Evolutionary conservation across 164 flowering plant species (phyloP).

Genomic region (Nymphaea thermarum): DNA sequence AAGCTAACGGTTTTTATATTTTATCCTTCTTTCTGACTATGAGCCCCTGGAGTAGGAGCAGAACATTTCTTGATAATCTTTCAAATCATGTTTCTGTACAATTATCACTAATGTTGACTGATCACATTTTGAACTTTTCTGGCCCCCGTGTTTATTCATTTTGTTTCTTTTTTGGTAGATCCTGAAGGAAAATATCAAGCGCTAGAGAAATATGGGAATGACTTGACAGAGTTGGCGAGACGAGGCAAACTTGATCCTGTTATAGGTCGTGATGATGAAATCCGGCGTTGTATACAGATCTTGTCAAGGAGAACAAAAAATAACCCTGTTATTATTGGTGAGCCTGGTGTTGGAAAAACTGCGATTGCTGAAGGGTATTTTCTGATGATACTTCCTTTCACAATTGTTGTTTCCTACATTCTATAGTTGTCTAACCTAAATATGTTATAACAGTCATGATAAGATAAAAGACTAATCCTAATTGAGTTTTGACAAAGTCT

Average conservation of each 20-base stretch:
- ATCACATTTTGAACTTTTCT: too few species aligned
- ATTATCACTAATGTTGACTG: too few species aligned
- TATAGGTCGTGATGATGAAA: conserved; percentile 97
- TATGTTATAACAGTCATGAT: too few species aligned
- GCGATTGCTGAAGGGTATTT: conserved; percentile 98
- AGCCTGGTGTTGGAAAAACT: conserved; percentile 99
- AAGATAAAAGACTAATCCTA: too few species aligned
- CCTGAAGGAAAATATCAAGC: conserved; percentile 96
- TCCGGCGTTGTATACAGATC: conserved; percentile 91
- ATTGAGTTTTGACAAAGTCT: not conserved
- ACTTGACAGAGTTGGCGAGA: conserved; percentile 88
- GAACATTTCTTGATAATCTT: too few species aligned
- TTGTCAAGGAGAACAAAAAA: conserved; percentile 87
- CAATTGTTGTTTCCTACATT: not conserved
- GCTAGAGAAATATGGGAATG: conserved; percentile 84
- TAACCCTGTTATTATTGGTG: conserved; percentile 96
- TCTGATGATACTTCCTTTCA: not conserved
- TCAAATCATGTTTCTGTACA: too few species aligned
- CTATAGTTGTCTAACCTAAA: too few species aligned
- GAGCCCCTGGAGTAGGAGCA: too few species aligned
- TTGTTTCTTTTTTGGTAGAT: conserved; percentile 23
- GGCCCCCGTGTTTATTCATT: too few species aligned
- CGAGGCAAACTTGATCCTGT: conserved; percentile 99
- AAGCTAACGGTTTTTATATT: too few species aligned
- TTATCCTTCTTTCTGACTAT: too few species aligned